A percentile compares a stretch with the other conserved stretches of the same genome.
phyloP scores from a whole-genome alignment of 768 basidiomycete genomes.

The Amanita rimosa region DNA sequence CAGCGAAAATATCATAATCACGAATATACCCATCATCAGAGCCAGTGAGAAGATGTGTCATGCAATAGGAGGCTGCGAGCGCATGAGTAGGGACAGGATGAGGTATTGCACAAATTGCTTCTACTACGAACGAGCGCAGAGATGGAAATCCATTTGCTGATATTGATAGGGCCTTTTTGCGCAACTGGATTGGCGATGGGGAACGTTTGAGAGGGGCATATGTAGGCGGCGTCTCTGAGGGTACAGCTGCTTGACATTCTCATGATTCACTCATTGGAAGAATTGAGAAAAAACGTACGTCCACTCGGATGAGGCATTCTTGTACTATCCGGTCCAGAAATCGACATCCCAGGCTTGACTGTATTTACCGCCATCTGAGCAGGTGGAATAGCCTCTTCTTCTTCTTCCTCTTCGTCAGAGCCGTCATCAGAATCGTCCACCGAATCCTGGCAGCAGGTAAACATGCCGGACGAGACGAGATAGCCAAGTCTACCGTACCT shows the following conservation, averaged over 20 bases:
- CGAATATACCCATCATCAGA: constrained; percentile 91
- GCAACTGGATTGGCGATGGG: constrained; percentile 43
- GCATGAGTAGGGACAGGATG: constrained; percentile 83
- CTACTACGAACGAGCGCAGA: constrained; percentile 71
- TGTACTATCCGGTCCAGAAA: constrained; percentile 6
- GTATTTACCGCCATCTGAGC: constrained; percentile 16
- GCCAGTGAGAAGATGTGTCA: constrained; percentile 83
- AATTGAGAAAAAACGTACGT: background rate
- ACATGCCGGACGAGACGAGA: constrained; percentile 4
- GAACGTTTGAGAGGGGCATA: constrained; percentile 27
- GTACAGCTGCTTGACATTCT: constrained; percentile 6
- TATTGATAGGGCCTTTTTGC: constrained; percentile 32
- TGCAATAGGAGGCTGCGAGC: constrained; percentile 77
- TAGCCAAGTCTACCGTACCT: constrained; percentile 32
- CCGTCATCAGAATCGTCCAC: constrained; percentile 51
- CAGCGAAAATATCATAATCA: constrained; percentile 83
- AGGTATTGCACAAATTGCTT: constrained; percentile 86
- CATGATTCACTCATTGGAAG: background rate
- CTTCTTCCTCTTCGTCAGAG: constrained; percentile 38
- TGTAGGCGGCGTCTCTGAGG: constrained; percentile 7
- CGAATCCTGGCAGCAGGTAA: constrained; percentile 31
- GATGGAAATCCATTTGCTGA: constrained; percentile 17
- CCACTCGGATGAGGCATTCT: constrained; percentile 5
- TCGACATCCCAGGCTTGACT: constrained; percentile 14
- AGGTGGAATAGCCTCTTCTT: constrained; percentile 10